Percentiles rank a stretch among this genome's conserved stretches.
Evolutionary conservation across 2,329 filamentous ascomycete species (phyloP).

Genomic region (Diplodia mutila): DNA sequence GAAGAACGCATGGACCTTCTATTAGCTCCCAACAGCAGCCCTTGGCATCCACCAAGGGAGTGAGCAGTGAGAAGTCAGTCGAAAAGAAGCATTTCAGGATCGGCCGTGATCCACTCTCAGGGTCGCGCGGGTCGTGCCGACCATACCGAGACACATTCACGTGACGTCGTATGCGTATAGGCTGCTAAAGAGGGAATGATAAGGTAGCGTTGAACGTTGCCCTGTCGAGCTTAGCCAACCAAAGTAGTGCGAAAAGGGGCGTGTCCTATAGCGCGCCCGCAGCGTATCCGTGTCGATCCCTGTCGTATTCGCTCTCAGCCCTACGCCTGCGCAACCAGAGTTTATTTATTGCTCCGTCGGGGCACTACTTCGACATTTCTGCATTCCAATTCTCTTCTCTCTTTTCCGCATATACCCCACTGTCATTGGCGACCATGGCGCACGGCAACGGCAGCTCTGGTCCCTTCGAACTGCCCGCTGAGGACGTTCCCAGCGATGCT

Average conservation of each 20-base stretch:
- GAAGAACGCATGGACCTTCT: background rate
- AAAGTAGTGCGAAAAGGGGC: background rate
- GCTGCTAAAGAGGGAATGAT: background rate
- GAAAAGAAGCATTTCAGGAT: background rate
- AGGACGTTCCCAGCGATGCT: background rate
- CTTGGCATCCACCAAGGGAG: background rate
- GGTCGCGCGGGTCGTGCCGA: background rate
- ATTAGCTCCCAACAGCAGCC: background rate
- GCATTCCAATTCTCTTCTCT: background rate
- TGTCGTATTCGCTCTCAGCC: conserved; percentile 12
- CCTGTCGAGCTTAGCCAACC: background rate
- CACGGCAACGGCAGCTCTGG: background rate
- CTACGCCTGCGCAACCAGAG: background rate
- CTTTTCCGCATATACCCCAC: background rate
- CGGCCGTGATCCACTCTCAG: background rate
- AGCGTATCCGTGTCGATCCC: background rate
- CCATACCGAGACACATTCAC: background rate
- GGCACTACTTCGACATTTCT: background rate
- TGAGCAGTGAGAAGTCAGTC: background rate
- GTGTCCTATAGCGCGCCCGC: background rate
- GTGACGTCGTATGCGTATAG: background rate
- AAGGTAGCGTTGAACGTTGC: background rate
- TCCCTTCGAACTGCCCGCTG: background rate
- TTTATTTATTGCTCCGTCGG: background rate
- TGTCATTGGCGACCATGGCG: background rate